Percentiles rank a stretch among this genome's conserved stretches.
Evolutionary conservation across 1,284 basidiomycete species (phyloP).

Genomic region (Ustilago nuda): DNA sequence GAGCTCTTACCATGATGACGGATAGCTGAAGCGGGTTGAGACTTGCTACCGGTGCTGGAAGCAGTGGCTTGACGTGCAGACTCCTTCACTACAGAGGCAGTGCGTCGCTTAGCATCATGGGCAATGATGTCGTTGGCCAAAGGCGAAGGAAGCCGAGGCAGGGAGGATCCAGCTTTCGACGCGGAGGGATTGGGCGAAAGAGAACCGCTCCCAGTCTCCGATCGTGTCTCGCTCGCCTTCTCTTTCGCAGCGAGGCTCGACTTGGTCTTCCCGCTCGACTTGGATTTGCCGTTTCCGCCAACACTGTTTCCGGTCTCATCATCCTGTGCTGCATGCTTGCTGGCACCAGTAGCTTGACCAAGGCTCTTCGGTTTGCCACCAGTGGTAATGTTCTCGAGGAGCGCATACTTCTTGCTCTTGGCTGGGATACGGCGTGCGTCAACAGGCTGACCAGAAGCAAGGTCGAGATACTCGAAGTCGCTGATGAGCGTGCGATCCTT

Average conservation of each 20-base stretch:
- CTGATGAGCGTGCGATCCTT: conserved; percentile 71
- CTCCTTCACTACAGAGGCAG: conserved; percentile 1
- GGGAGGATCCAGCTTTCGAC: conserved; percentile 10
- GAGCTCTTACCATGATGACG: conserved; percentile 45
- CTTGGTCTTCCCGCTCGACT: conserved; percentile 25
- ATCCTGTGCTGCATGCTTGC: conserved; percentile 7
- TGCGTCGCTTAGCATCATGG: conserved; percentile 18
- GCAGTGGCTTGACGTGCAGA: background rate
- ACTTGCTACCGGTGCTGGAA: conserved; percentile 23
- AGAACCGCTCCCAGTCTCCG: conserved; percentile 19
- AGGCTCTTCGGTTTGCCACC: conserved; percentile 69
- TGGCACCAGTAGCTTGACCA: conserved; percentile 59
- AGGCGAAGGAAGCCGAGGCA: conserved; percentile 41
- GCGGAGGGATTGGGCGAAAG: conserved; percentile 20
- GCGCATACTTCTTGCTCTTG: conserved; percentile 69
- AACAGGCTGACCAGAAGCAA: conserved; percentile 71
- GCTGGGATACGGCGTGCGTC: conserved; percentile 68
- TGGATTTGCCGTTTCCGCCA: conserved; percentile 14
- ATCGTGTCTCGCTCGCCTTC: conserved; percentile 16
- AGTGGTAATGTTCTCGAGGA: conserved; percentile 70
- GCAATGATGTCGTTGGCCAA: conserved; percentile 46
- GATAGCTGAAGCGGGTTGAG: conserved; percentile 44
- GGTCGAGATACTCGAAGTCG: conserved; percentile 71
- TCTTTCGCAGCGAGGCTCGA: conserved; percentile 27
- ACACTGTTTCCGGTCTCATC: conserved; percentile 21